A percentile compares a stretch with the other conserved stretches of the same genome.
These are phyloP conservation scores for Gentiana straminea DNA, from an alignment of 257 asterid genomes.

Conservation along the genomic window DNA sequence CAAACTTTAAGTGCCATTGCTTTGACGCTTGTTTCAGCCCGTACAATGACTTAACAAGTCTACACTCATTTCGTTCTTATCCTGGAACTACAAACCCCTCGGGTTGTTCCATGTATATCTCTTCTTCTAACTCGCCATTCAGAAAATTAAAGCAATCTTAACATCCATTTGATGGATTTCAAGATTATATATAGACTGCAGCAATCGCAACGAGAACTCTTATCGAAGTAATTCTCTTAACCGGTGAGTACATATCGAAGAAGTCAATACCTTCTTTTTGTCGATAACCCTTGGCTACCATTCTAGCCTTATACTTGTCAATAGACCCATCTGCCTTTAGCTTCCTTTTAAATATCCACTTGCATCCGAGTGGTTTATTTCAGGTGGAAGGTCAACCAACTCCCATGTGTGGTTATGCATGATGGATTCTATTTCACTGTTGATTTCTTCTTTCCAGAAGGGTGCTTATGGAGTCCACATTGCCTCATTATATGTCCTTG, in stretches of 20 bases:
- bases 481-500: not conserved
- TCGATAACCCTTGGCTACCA: not conserved
- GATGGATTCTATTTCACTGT: not conserved
- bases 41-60: no score
- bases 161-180: slow-evolving; percentile 1
- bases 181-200: not conserved
- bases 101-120: no score
- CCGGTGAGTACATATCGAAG: not conserved
- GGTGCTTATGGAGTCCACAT: not conserved
- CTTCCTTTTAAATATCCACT: no score
- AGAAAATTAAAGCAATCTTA: not conserved
- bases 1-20: no score
- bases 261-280: not conserved
- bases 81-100: no score
- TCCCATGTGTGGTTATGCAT: slow-evolving; percentile 1
- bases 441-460: not conserved
- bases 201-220: not conserved
- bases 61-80: no score
- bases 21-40: no score
- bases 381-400: not conserved
- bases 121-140: not conserved
- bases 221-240: not conserved
- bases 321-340: no score
- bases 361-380: no score
- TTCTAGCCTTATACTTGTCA: not conserved